A percentile compares a stretch with the other conserved stretches of the same genome.
These are phyloP conservation scores for Macrocystidia cucumis DNA, from an alignment of 1,284 basidiomycete genomes.

Conservation along the genomic window DNA sequence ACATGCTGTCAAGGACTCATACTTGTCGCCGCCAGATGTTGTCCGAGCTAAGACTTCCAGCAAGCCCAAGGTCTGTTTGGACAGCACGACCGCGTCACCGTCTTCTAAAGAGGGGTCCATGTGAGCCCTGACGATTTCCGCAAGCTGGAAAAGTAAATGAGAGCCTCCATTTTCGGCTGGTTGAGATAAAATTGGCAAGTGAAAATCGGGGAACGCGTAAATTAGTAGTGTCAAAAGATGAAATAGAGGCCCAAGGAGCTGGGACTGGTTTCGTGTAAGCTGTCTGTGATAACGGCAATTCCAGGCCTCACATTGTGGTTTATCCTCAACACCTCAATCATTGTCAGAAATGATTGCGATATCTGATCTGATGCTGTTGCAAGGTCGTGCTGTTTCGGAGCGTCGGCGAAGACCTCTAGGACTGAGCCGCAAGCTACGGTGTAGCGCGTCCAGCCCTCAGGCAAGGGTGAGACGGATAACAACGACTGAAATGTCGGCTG, in stretches of 20 bases:
- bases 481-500: slow-evolving; percentile 50
- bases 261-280: slow-evolving; percentile 30
- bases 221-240: slow-evolving; percentile 1
- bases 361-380: slow-evolving; percentile 22
- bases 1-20: slow-evolving; percentile 5
- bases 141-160: slow-evolving; percentile 27
- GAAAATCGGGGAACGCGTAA: slow-evolving; percentile 5
- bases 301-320: slow-evolving; percentile 31
- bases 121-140: slow-evolving; percentile 34
- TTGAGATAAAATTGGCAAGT: slow-evolving; percentile 28
- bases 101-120: slow-evolving; percentile 22
- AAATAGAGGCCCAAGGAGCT: slow-evolving; percentile 13
- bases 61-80: slow-evolving; percentile 34
- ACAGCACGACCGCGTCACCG: slow-evolving; percentile 22
- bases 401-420: slow-evolving; percentile 40
- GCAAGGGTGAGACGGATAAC: slow-evolving; percentile 30
- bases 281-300: too few species aligned
- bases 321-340: slow-evolving; percentile 26
- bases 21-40: slow-evolving; percentile 38
- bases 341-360: slow-evolving; percentile 27
- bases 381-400: slow-evolving; percentile 25
- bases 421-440: slow-evolving; percentile 32
- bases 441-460: slow-evolving; percentile 27
- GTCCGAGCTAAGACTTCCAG: slow-evolving; percentile 48
- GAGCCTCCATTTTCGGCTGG: slow-evolving; percentile 12